Base-by-base conservation (phyloP, 2,329 filamentous ascomycete species). In the Penicillium sp. region DNA sequence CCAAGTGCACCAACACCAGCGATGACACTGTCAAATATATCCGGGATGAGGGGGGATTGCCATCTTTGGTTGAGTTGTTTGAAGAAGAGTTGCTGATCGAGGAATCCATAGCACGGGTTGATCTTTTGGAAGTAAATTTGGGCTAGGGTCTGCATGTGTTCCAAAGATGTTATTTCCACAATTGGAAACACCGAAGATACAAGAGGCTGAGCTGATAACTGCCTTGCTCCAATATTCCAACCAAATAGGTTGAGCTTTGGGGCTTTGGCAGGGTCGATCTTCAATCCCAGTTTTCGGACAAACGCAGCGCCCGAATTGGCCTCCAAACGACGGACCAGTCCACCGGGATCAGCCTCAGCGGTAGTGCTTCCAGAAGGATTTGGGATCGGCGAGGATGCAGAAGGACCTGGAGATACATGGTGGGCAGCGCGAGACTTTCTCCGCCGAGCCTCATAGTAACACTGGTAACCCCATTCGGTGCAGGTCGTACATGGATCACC, bases 291-390 rank as follows among this genome's bases (percentile, higher is more conserved):
- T n/a, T 76, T 74, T 37, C 80, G 69, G 3, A 82, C 75, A 59
- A 84, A 84, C 0, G 80, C 80, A 0, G 82, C 77, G 0, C 80
- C 80, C 0, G 81, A 83, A 57, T 84, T 84, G 36, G 81, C 81
- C 52, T 83, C 80, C 10, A 83, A 67, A 6, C 58, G 61, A 4
- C 60, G 11, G 73, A 79, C 54, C 36, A 60, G 28, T 18, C 58
- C 58, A 34, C 40, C 48, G 5, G 56, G 48, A 57, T 62, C 55
- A 8, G 46, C 24, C 3, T 31, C 39, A 21, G 19, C 16, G 7
- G 21, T 18, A 4, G 13, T 39, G 4, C 21, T 5, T 4, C 11
- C 37, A n/a, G 45, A n/a, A 18, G 8, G 10, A 26, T 21, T 19
- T 8, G 46, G 47, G n/a, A 19, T 14, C 5, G 42, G 45, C 18